Evolutionary conservation across 1,139 yeast genomes (phyloP).

Genomic region (Taphrina flavorubra): DNA sequence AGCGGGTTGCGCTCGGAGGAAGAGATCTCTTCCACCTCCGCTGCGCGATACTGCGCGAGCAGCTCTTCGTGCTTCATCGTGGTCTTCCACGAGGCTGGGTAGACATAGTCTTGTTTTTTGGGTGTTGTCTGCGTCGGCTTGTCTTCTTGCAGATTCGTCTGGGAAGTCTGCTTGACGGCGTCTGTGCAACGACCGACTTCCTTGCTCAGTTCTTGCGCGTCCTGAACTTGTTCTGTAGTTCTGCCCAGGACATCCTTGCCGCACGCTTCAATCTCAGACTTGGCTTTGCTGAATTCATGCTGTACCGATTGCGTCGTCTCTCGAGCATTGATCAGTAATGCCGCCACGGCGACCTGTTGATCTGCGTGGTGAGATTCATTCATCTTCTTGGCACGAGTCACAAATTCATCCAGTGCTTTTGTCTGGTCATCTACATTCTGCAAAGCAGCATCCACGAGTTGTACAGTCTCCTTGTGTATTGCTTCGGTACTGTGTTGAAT

Average conservation of each 20-base stretch:
- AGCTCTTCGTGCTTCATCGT: slow-evolving; percentile 41
- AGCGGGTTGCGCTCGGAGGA: slow-evolving; percentile 23
- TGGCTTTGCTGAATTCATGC: slow-evolving; percentile 41
- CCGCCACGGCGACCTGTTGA: slow-evolving; percentile 32
- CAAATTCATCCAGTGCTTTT: slow-evolving; percentile 45
- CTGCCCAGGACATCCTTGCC: slow-evolving; percentile 35
- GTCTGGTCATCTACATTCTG: slow-evolving; percentile 45
- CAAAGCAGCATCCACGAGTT: slow-evolving; percentile 45
- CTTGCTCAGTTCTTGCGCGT: slow-evolving; percentile 38
- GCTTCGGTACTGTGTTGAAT: slow-evolving; percentile 45
- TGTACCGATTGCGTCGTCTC: slow-evolving; percentile 29
- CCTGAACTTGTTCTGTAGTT: slow-evolving; percentile 35
- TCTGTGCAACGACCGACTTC: slow-evolving; percentile 31
- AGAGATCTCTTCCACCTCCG: background rate
- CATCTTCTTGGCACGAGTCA: slow-evolving; percentile 44
- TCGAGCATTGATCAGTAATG: slow-evolving; percentile 33
- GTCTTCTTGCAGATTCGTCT: slow-evolving; percentile 41
- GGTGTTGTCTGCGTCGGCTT: slow-evolving; percentile 46
- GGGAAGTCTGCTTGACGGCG: slow-evolving; percentile 1
- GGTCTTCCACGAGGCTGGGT: slow-evolving; percentile 41
- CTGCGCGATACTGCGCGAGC: slow-evolving; percentile 19
- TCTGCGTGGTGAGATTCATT: slow-evolving; percentile 43
- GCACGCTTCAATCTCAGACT: slow-evolving; percentile 41
- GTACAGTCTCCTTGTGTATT: slow-evolving; percentile 46
- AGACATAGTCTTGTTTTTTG: slow-evolving; percentile 42